Evolutionary conservation across 306 rosid genomes (phyloP).

Genomic region (Trifolium repens): DNA sequence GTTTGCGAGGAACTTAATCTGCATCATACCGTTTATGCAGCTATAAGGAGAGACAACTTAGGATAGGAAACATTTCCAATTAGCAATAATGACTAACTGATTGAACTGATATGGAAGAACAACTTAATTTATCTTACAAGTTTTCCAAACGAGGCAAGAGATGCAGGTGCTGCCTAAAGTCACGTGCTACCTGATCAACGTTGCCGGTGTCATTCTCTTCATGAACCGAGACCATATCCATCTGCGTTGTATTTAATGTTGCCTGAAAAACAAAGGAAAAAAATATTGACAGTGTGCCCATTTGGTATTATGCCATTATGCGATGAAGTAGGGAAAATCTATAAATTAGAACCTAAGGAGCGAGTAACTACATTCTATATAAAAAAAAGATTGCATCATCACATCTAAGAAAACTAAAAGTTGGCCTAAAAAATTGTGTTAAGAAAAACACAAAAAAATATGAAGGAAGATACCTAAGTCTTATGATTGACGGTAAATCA

Average conservation of each 20-base stretch:
- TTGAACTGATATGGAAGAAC: conserved; percentile 24
- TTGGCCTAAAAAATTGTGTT: background rate
- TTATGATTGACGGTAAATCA: background rate
- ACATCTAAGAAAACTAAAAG: no score
- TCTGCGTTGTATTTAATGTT: conserved; percentile 55
- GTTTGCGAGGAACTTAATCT: conserved; percentile 63
- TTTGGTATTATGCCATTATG: conserved; percentile 18
- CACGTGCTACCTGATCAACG: conserved; percentile 54
- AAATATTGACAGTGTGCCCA: conserved; percentile 14
- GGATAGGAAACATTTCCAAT: conserved; percentile 16
- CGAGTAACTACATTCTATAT: conserved; percentile 10
- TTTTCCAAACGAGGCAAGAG: conserved; percentile 64
- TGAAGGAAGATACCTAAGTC: conserved; percentile 24
- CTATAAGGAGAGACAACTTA: conserved; percentile 36
- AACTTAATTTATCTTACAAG: conserved; percentile 63
- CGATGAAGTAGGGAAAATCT: conserved; percentile 4
- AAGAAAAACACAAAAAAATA: conserved; percentile 13
- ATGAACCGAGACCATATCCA: conserved; percentile 51
- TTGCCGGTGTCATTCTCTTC: conserved; percentile 53
- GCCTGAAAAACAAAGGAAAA: conserved; percentile 53
- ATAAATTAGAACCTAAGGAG: conserved; percentile 20
- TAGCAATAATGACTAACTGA: conserved; percentile 26
- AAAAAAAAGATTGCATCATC: background rate
- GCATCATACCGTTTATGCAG: conserved; percentile 43
- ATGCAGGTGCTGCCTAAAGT: conserved; percentile 65